These are phyloP conservation scores for Axilococcus clingmanii DNA, from an alignment of 139 green algal genomes.

Conservation along the genomic window DNA sequence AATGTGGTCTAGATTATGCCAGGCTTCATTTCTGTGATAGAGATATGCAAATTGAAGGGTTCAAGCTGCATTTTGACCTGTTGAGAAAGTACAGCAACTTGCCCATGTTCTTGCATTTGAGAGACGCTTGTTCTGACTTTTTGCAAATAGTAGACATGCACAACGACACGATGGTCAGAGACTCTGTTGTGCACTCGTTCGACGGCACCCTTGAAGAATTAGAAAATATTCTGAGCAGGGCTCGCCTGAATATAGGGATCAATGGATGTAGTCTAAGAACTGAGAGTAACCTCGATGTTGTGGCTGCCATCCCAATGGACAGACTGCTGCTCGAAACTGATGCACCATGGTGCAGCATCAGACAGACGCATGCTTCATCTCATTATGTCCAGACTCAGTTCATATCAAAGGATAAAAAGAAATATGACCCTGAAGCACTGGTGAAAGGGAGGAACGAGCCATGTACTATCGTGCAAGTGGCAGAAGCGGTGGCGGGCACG, in stretches of 20 bases:
- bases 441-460: constrained; percentile 89
- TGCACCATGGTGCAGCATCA: constrained; percentile 74
- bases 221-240: constrained; percentile 34
- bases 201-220: constrained; percentile 57
- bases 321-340: constrained; percentile 84
- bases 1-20: constrained; percentile 72
- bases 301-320: constrained; percentile 48
- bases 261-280: constrained; percentile 88
- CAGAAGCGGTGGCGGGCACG: constrained; percentile 51
- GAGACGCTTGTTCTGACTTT: constrained; percentile 60
- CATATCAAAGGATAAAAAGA: constrained; percentile 66
- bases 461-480: constrained; percentile 50
- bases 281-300: constrained; percentile 63
- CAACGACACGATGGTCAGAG: background rate
- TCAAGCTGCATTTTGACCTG: constrained; percentile 62
- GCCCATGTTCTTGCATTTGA: constrained; percentile 84
- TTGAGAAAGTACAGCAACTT: constrained; percentile 34
- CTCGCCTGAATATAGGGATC: constrained; percentile 45
- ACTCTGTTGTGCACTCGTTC: constrained; percentile 81
- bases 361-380: constrained; percentile 33
- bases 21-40: constrained; percentile 72
- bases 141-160: constrained; percentile 48
- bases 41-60: constrained; percentile 50
- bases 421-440: constrained; percentile 36
- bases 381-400: constrained; percentile 25